Conservation (phyloP, 164 flowering plant species). For the Santalum album region DNA sequence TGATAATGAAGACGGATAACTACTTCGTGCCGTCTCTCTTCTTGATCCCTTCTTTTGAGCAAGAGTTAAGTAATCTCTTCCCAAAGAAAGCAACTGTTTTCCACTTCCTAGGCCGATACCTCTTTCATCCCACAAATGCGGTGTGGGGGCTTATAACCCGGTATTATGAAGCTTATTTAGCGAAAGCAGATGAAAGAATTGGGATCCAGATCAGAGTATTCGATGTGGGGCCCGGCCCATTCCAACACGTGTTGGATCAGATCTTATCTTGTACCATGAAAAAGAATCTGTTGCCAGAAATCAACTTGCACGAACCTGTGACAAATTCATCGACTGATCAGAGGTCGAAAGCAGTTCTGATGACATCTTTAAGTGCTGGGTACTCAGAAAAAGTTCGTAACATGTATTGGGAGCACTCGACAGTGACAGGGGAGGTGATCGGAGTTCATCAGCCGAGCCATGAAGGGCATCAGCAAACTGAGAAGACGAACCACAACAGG, state of each 20-base stretch:
- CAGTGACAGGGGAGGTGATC: slow-evolving; percentile 57
- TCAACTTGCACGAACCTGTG: slow-evolving; percentile 17
- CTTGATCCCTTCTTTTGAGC: slow-evolving; percentile 59
- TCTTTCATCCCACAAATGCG: slow-evolving; percentile 67
- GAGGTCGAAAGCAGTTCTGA: slow-evolving; percentile 45
- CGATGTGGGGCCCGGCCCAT: slow-evolving; percentile 51
- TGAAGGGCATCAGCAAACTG: slow-evolving; percentile 61
- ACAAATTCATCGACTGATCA: slow-evolving; percentile 10
- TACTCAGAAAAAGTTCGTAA: slow-evolving; percentile 57
- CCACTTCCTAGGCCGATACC: slow-evolving; percentile 72
- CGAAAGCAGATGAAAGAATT: slow-evolving; percentile 63
- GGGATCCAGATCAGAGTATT: slow-evolving; percentile 79
- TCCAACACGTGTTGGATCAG: slow-evolving; percentile 62
- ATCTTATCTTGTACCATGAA: slow-evolving; percentile 53
- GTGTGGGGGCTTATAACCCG: slow-evolving; percentile 82
- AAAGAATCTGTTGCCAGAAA: slow-evolving; percentile 53
- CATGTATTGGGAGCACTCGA: slow-evolving; percentile 70
- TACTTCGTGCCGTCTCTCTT: slow-evolving; percentile 79
- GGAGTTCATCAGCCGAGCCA: slow-evolving; percentile 76
- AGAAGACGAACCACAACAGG: slow-evolving; percentile 49
- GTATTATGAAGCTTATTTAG: slow-evolving; percentile 66
- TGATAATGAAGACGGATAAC: slow-evolving; percentile 65
- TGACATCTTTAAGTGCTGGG: slow-evolving; percentile 57
- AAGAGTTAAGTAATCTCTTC: slow-evolving; percentile 53
- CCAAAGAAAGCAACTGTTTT: slow-evolving; percentile 69